Conservation (phyloP, 1,139 yeast species). For the Magnusiomyces magnusii region DNA sequence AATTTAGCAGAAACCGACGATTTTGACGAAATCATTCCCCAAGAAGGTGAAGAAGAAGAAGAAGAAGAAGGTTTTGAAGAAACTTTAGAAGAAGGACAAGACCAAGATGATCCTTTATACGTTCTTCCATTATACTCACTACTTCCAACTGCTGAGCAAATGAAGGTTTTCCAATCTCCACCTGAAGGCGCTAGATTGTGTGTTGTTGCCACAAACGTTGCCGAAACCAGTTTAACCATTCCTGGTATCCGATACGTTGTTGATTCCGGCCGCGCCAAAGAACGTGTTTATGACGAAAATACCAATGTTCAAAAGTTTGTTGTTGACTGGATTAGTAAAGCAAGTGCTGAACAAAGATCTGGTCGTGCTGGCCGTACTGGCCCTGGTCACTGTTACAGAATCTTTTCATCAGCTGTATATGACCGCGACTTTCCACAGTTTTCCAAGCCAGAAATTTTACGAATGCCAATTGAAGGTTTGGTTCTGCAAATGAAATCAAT, state of each 20-base stretch:
- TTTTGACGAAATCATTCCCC: conserved; percentile 37
- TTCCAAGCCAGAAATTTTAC: conserved; percentile 77
- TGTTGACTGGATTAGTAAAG: conserved; percentile 89
- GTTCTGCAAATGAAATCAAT: conserved; percentile 92
- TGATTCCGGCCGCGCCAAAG: conserved; percentile 92
- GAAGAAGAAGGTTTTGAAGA: conserved; percentile 95
- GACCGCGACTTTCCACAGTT: conserved; percentile 81
- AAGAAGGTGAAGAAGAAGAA: conserved; percentile 42
- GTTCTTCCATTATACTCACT: conserved; percentile 90
- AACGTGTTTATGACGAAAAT: conserved; percentile 70
- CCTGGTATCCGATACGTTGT: conserved; percentile 95
- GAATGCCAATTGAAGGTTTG: conserved; percentile 96
- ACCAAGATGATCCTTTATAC: conserved; percentile 72
- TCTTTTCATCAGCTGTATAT: conserved; percentile 91
- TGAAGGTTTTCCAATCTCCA: conserved; percentile 83
- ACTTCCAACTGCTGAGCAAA: conserved; percentile 86
- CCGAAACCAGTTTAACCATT: conserved; percentile 94
- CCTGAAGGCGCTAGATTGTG: conserved; percentile 83
- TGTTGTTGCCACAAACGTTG: conserved; percentile 95
- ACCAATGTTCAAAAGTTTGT: conserved; percentile 93
- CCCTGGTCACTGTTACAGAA: conserved; percentile 93
- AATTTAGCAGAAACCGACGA: conserved; percentile 39
- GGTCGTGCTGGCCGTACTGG: conserved; percentile 99
- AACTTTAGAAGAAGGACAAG: conserved; percentile 62
- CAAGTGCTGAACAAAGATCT: conserved; percentile 90